These are phyloP conservation scores for Ilyonectria mors-panacis DNA, from an alignment of 2,329 filamentous ascomycete genomes.

Conservation along the genomic window DNA sequence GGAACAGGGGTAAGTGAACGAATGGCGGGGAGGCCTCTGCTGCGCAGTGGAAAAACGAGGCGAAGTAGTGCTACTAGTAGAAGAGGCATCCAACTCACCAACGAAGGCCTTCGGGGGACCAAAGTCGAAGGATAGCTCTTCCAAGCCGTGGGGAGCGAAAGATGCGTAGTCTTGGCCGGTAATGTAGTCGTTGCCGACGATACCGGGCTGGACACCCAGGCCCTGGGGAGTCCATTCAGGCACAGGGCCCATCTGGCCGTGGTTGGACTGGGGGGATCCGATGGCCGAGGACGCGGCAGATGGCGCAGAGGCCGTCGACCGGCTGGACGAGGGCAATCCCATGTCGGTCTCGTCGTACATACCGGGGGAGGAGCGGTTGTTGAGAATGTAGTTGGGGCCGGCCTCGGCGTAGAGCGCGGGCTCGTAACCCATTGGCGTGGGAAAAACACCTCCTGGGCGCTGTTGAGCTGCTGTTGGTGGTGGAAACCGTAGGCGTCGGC, in stretches of 20 bases:
- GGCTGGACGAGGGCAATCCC: slow-evolving; percentile 68
- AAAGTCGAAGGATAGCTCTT: slow-evolving; percentile 67
- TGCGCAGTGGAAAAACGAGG: slow-evolving; percentile 25
- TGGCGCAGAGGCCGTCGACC: slow-evolving; percentile 72
- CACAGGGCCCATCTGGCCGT: slow-evolving; percentile 69
- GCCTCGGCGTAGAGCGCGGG: slow-evolving; percentile 64
- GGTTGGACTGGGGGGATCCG: slow-evolving; percentile 76
- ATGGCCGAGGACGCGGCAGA: slow-evolving; percentile 78
- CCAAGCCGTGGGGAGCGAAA: slow-evolving; percentile 64
- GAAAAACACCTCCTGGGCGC: slow-evolving; percentile 54
- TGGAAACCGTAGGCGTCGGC: slow-evolving; percentile 62
- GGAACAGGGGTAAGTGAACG: slow-evolving; percentile 19
- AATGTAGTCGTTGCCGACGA: slow-evolving; percentile 72
- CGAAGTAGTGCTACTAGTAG: slow-evolving; percentile 33
- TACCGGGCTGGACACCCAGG: slow-evolving; percentile 73
- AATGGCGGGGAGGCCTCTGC: slow-evolving; percentile 34
- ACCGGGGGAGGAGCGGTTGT: slow-evolving; percentile 63
- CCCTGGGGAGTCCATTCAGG: slow-evolving; percentile 71
- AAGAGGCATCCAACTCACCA: slow-evolving; percentile 63
- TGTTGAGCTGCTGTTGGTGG: slow-evolving; percentile 42
- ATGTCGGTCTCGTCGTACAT: slow-evolving; percentile 68
- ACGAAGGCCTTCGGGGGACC: slow-evolving; percentile 67
- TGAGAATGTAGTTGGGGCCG: slow-evolving; percentile 59
- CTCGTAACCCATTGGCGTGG: slow-evolving; percentile 60
- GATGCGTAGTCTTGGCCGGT: slow-evolving; percentile 69